phyloP scores from a whole-genome alignment of 2,329 filamentous ascomycete species.

The Pyricularia pennisetigena region DNA sequence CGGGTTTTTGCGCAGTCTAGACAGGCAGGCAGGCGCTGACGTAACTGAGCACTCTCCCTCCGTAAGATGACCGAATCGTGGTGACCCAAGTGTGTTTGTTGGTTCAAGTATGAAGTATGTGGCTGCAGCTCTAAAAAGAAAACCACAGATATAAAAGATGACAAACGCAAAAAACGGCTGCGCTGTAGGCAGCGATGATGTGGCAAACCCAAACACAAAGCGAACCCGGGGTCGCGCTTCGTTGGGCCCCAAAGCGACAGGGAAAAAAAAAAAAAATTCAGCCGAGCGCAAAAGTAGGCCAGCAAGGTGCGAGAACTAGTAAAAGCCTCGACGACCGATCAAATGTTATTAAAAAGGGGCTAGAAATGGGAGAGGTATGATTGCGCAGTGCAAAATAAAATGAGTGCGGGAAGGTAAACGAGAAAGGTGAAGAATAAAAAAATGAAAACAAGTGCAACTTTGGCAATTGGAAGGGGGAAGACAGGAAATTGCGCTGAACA shows the following conservation, averaged over 20 bases:
- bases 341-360: slow-evolving; percentile 10
- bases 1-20: not conserved
- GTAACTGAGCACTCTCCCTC: slow-evolving; percentile 9
- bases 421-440: slow-evolving; percentile 9
- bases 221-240: slow-evolving; percentile 11
- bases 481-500: not conserved
- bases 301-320: slow-evolving; percentile 33
- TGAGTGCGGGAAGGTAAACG: slow-evolving; percentile 13
- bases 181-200: slow-evolving; percentile 14
- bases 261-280: slow-evolving; percentile 5
- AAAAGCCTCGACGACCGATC: slow-evolving; percentile 24
- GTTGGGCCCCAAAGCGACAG: slow-evolving; percentile 11
- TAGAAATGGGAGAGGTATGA: slow-evolving; percentile 5
- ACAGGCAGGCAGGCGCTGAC: slow-evolving; percentile 10
- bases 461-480: not conserved
- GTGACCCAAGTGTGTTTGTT: not conserved
- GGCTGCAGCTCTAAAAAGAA: not conserved
- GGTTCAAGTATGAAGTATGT: slow-evolving; percentile 1
- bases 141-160: not conserved
- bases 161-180: not conserved
- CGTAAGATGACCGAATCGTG: not conserved
- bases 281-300: not conserved
- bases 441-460: slow-evolving; percentile 9
- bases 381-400: slow-evolving; percentile 11
- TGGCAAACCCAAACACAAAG: slow-evolving; percentile 15